phyloP scores from a whole-genome alignment of 208 protist genomes.

The Trypanosoma theileri region DNA sequence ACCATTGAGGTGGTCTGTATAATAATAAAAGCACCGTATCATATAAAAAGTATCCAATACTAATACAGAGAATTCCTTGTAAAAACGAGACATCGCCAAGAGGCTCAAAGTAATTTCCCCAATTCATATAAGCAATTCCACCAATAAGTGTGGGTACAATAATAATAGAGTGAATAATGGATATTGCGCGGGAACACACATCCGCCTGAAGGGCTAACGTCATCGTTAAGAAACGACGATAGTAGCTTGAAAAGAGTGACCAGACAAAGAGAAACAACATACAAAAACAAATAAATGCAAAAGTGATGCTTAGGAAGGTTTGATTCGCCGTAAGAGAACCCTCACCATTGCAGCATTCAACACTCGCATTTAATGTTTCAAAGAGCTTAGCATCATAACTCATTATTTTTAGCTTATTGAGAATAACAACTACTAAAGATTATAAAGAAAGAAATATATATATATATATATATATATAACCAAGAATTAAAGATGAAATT shows the following conservation, averaged over 20 bases:
- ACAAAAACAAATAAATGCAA: constrained; percentile 37
- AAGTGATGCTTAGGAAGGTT: constrained; percentile 8
- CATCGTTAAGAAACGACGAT: constrained; percentile 32
- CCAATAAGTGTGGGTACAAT: constrained; percentile 37
- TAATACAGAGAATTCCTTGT: constrained; percentile 35
- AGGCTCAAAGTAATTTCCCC: constrained; percentile 36
- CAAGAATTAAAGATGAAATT: no score
- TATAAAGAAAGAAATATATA: background rate
- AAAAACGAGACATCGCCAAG: constrained; percentile 33
- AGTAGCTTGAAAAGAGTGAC: constrained; percentile 33
- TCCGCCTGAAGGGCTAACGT: constrained; percentile 29
- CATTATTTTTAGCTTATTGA: background rate
- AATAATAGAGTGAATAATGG: constrained; percentile 40
- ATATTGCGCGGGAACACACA: constrained; percentile 43
- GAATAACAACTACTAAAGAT: background rate
- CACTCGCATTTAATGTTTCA: background rate
- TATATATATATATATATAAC: background rate
- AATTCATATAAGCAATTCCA: constrained; percentile 38
- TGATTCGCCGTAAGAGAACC: constrained; percentile 3
- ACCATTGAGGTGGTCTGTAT: constrained; percentile 41
- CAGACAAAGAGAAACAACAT: constrained; percentile 30
- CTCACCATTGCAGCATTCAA: constrained; percentile 1
- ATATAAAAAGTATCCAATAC: constrained; percentile 46
- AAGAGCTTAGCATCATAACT: no score
- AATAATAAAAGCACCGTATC: constrained; percentile 34